Evolutionary conservation across 306 rosid species (phyloP).

Genomic region (Malus sieversii): DNA sequence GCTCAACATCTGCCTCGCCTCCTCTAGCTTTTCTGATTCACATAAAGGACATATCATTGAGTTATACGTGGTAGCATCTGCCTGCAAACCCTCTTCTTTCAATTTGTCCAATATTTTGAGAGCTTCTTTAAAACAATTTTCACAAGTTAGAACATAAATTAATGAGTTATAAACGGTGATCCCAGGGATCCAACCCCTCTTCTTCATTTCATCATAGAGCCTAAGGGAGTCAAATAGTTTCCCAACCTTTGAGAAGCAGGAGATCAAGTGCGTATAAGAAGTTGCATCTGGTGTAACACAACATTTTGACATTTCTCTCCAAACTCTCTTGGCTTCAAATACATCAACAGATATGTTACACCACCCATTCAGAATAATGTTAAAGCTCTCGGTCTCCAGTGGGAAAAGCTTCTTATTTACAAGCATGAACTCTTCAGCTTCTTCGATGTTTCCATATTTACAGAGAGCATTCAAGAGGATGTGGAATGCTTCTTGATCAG

Average conservation of each 20-base stretch:
- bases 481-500: conserved; percentile 61
- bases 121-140: conserved; percentile 76
- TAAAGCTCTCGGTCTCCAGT: conserved; percentile 52
- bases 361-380: conserved; percentile 83
- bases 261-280: conserved; percentile 77
- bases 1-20: conserved; percentile 51
- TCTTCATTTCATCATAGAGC: conserved; percentile 82
- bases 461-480: conserved; percentile 60
- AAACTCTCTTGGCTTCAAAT: conserved; percentile 72
- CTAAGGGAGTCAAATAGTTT: conserved; percentile 87
- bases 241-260: conserved; percentile 74
- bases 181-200: conserved; percentile 54
- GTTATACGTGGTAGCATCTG: conserved; percentile 67
- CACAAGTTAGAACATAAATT: conserved; percentile 45
- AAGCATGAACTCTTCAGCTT: conserved; percentile 91
- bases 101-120: conserved; percentile 56
- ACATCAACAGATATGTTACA: conserved; percentile 59
- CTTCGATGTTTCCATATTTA: conserved; percentile 61
- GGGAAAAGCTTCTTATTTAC: conserved; percentile 70
- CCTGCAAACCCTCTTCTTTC: conserved; percentile 62
- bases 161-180: conserved; percentile 64
- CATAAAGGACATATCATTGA: conserved; percentile 72
- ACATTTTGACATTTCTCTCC: conserved; percentile 78
- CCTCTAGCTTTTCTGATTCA: conserved; percentile 46
- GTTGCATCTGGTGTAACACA: conserved; percentile 65